Conservation (phyloP, 331 rosid genomes). For the Cydonia oblonga region DNA sequence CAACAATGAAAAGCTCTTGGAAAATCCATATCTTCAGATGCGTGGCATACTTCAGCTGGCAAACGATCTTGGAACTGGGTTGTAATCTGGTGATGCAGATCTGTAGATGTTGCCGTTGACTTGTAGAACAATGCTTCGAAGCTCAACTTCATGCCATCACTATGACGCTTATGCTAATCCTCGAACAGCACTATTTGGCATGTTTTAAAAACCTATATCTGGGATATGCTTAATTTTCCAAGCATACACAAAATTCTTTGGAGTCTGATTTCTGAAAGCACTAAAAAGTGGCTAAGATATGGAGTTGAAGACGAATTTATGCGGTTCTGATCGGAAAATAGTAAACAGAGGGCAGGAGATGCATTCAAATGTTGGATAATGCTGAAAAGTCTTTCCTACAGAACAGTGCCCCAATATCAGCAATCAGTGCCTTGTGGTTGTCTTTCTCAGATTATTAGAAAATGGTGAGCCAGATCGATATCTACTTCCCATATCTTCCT, state of each 20-base stretch:
- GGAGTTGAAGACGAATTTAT: no score
- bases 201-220: slow-evolving; percentile 15
- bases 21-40: slow-evolving; percentile 99
- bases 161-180: slow-evolving; percentile 8
- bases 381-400: slow-evolving; percentile 7
- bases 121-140: slow-evolving; percentile 15
- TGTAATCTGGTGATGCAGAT: slow-evolving; percentile 36
- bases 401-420: background rate
- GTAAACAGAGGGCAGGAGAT: background rate
- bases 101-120: slow-evolving; percentile 25
- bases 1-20: slow-evolving; percentile 94
- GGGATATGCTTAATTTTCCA: slow-evolving; percentile 11
- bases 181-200: slow-evolving; percentile 7
- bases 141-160: slow-evolving; percentile 11
- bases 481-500: slow-evolving; percentile 20
- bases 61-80: slow-evolving; percentile 70
- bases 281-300: no score
- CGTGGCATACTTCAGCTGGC: slow-evolving; percentile 97
- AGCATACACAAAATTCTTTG: slow-evolving; percentile 8
- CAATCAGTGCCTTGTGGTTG: slow-evolving; percentile 13
- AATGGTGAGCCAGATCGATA: slow-evolving; percentile 25
- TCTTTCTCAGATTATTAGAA: slow-evolving; percentile 18
- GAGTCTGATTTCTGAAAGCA: no score
- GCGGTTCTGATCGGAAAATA: no score
- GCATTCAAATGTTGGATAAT: slow-evolving; percentile 12